Conservation (phyloP, 2,329 filamentous ascomycete species). For the Endothia cerciana region DNA sequence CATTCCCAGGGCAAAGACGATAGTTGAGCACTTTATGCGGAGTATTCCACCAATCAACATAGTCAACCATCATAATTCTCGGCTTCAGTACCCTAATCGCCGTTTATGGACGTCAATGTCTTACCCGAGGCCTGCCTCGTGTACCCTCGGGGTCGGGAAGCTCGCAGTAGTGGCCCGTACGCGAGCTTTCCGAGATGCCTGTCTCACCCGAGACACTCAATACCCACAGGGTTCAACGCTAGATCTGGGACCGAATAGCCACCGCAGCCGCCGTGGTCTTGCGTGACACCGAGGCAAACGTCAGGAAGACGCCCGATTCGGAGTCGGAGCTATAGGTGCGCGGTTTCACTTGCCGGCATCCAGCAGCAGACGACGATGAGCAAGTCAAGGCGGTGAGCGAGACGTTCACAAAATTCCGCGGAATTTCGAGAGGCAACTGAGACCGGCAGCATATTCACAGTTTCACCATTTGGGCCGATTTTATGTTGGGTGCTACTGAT, state of each 20-base stretch:
- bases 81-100: slow-evolving; percentile 20
- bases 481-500: slow-evolving; percentile 10
- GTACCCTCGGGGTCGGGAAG: slow-evolving; percentile 24
- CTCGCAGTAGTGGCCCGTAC: slow-evolving; percentile 24
- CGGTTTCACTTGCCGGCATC: not conserved
- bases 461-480: not conserved
- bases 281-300: slow-evolving; percentile 8
- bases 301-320: not conserved
- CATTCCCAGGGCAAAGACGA: not conserved
- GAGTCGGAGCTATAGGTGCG: not conserved
- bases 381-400: not conserved
- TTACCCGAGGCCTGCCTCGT: slow-evolving; percentile 20
- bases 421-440: not conserved
- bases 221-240: not conserved
- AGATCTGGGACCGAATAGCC: not conserved
- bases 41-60: slow-evolving; percentile 3
- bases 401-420: not conserved
- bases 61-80: slow-evolving; percentile 6
- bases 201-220: slow-evolving; percentile 22
- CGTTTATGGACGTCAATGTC: slow-evolving; percentile 21
- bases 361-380: not conserved
- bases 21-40: slow-evolving; percentile 16
- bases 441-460: not conserved
- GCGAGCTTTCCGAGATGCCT: slow-evolving; percentile 28
- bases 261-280: slow-evolving; percentile 5